Evolutionary conservation across 345 rosid species (phyloP).

Genomic region (Populus davidiana): DNA sequence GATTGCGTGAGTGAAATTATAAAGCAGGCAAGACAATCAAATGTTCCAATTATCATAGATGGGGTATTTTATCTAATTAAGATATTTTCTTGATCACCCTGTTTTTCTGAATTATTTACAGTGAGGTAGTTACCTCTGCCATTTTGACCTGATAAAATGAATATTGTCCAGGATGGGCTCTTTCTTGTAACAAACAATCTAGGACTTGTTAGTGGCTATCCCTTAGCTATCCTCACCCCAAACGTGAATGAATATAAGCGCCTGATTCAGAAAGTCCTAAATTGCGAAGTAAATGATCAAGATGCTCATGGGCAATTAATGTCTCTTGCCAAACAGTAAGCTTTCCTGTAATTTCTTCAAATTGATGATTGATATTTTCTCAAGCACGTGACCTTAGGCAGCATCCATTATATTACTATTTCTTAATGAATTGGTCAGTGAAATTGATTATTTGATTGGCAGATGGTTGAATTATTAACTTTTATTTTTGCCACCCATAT

Average conservation of each 20-base stretch:
- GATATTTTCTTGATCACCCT: background rate
- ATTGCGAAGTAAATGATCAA: slow-evolving; percentile 59
- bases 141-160: slow-evolving; percentile 4
- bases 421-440: background rate
- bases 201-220: slow-evolving; percentile 72
- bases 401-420: background rate
- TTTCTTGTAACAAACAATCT: slow-evolving; percentile 70
- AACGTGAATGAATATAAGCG: slow-evolving; percentile 93
- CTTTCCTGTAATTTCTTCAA: slow-evolving; percentile 5
- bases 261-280: slow-evolving; percentile 66
- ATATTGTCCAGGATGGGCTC: slow-evolving; percentile 67
- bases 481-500: background rate
- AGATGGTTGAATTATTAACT: background rate
- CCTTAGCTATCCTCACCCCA: slow-evolving; percentile 79
- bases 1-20: slow-evolving; percentile 76
- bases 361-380: background rate
- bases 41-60: slow-evolving; percentile 78
- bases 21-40: slow-evolving; percentile 60
- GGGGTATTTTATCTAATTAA: slow-evolving; percentile 44
- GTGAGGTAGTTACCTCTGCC: background rate
- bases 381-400: background rate
- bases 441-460: background rate
- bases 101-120: background rate
- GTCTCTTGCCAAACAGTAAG: slow-evolving; percentile 67
- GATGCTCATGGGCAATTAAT: slow-evolving; percentile 56